Conservation (phyloP, 1,284 basidiomycete species). For the Pisolithus thermaeus region DNA sequence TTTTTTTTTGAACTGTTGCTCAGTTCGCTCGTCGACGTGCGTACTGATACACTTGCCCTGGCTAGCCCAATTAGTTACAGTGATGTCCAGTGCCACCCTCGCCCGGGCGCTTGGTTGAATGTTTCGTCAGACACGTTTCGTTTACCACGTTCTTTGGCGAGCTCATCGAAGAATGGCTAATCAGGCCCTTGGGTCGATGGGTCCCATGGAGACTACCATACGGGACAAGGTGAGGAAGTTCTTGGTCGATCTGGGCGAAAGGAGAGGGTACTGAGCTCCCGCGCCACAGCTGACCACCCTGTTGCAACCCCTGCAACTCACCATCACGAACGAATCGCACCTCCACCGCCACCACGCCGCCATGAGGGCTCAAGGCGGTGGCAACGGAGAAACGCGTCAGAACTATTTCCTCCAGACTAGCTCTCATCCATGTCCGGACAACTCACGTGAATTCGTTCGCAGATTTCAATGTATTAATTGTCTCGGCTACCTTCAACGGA, state of each 20-base stretch:
- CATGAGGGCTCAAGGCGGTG: constrained; percentile 61
- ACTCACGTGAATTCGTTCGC: constrained; percentile 16
- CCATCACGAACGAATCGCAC: constrained; percentile 70
- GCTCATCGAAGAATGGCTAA: constrained; percentile 25
- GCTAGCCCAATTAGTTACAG: too few species aligned
- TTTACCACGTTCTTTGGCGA: constrained; percentile 18
- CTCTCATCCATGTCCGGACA: constrained; percentile 15
- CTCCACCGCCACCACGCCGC: constrained; percentile 72
- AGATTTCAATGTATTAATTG: constrained; percentile 73
- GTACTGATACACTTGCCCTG: too few species aligned
- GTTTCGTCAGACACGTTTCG: constrained; percentile 19
- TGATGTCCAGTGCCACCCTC: too few species aligned
- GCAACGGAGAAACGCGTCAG: constrained; percentile 67
- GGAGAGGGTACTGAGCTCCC: constrained; percentile 14
- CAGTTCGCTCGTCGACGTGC: too few species aligned
- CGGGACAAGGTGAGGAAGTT: constrained; percentile 45
- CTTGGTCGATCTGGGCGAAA: constrained; percentile 16
- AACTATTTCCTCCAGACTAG: constrained; percentile 20
- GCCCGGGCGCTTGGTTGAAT: constrained; percentile 13
- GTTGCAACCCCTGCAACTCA: constrained; percentile 53
- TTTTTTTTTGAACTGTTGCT: too few species aligned
- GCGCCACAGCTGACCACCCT: constrained; percentile 46
- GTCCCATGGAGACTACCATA: constrained; percentile 44
- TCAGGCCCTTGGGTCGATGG: constrained; percentile 20
- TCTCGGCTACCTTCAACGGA: constrained; percentile 64